Evolutionary conservation across 75 land plant genomes (phyloP), one percentile per base, ranked within the genome.

Genomic region (Cunninghamia lanceolata): DNA sequence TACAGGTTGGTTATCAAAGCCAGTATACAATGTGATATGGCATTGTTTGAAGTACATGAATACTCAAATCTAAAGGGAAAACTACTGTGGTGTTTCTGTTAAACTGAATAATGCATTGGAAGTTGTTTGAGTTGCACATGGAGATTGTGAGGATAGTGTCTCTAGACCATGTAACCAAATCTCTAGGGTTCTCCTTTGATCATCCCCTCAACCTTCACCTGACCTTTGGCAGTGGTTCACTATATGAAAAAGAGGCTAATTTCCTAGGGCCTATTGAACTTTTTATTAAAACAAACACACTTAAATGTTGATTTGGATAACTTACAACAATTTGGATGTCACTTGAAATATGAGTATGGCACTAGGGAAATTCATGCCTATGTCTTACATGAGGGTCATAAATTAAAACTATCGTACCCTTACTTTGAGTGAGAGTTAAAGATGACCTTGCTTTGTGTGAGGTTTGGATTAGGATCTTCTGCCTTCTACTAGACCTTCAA

Each of bases 161-260:
- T 45, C 28, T 34, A 8, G 50, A 82, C 14, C 30, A 46, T 28
- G 34, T 46, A 4, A 46, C 34, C 52, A 82, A 28, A 30, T 52
- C 83, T 28, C 50, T 82, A 82, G 83, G 83, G 13, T 82, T 82
- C 52, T 46, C 16, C 30, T 42, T 82, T 82, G 83, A 82, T 82
- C 11, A 43, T 30, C 46, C 83, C 28, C 53, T 82, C 17, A 28
- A 25, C 7, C 43, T 82, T n/a, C 53, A 82, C 35, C 7, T 76
- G 4, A 16, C 79, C 38, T 56, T 56, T 56, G 63, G 14, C 63
- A 19, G 63, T 56, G 63, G 63, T 56, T 17, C 14, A 56, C 25
- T 56, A 25, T 56, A 56, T 56, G 79, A 19, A 76, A 76, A 76
- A 15, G 42, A 17, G 15, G 63, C 63, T 21, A 6, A 0, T 38